These are phyloP conservation scores for Aristolochia fimbriata DNA, from an alignment of 164 flowering plant species.

Conservation along the genomic window DNA sequence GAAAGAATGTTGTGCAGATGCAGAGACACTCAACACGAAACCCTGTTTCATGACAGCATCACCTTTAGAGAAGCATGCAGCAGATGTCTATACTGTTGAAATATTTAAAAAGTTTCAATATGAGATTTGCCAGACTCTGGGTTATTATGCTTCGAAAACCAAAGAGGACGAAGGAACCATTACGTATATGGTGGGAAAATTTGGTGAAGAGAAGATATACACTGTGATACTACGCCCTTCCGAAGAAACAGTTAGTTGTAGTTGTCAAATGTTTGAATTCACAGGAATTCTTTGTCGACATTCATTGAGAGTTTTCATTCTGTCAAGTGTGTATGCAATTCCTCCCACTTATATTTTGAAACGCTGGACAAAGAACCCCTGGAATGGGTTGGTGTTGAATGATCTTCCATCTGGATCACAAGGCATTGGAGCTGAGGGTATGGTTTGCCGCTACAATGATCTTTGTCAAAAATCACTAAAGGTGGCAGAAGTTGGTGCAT, in stretches of 20 bases:
- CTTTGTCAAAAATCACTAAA: conserved; percentile 40
- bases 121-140: conserved; percentile 3
- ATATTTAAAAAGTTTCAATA: conserved; percentile 10
- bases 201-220: conserved; percentile 3
- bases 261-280: conserved; percentile 8
- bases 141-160: conserved; percentile 6
- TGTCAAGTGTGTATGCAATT: background rate
- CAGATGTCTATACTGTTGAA: conserved; percentile 6
- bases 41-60: conserved; percentile 6
- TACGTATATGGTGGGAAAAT: conserved; percentile 8
- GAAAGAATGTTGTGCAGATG: conserved; percentile 3
- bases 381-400: conserved; percentile 22
- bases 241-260: conserved; percentile 5
- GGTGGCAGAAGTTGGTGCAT: conserved; percentile 41
- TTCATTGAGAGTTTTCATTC: conserved; percentile 7
- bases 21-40: background rate
- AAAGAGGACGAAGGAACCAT: conserved; percentile 3
- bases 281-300: conserved; percentile 9
- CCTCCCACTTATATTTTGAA: conserved; percentile 31
- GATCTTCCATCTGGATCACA: conserved; percentile 17
- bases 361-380: conserved; percentile 43
- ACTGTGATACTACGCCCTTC: background rate
- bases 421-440: conserved; percentile 16
- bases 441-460: conserved; percentile 27
- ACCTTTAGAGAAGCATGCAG: conserved; percentile 12